Percentiles rank a stretch among this genome's conserved stretches.
Evolutionary conservation across 1,284 basidiomycete genomes (phyloP).

Genomic region (Ustilago nuda): DNA sequence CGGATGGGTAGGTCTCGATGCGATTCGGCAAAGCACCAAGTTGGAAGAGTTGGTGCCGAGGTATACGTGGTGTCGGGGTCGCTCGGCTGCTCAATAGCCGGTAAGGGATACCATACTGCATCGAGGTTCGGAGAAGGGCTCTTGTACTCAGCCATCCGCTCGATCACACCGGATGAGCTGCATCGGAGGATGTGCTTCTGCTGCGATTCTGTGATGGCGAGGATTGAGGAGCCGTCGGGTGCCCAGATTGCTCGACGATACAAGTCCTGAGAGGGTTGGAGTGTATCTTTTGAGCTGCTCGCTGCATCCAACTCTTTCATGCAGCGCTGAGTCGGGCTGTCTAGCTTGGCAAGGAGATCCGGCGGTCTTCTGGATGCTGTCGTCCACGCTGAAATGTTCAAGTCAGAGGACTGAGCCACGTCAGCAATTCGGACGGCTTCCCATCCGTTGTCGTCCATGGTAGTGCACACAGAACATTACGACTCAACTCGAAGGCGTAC

Average conservation of each 20-base stretch:
- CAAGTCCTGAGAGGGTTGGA: slow-evolving; percentile 16
- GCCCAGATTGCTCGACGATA: slow-evolving; percentile 48
- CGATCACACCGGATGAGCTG: not conserved
- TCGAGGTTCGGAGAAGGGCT: slow-evolving; percentile 54
- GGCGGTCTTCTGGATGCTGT: slow-evolving; percentile 1
- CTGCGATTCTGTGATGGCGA: slow-evolving; percentile 53
- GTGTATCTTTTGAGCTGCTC: too few species aligned
- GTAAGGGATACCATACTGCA: slow-evolving; percentile 55
- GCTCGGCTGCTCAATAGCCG: slow-evolving; percentile 18
- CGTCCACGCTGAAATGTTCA: slow-evolving; percentile 18
- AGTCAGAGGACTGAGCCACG: slow-evolving; percentile 19
- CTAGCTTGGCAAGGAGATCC: not conserved
- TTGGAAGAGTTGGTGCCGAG: not conserved
- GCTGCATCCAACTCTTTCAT: too few species aligned
- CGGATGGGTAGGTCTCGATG: slow-evolving; percentile 50
- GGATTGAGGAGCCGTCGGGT: slow-evolving; percentile 50
- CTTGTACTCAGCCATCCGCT: not conserved
- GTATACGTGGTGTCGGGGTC: not conserved
- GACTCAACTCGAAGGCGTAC: not conserved
- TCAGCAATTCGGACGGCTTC: slow-evolving; percentile 5
- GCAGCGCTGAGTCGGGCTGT: not conserved
- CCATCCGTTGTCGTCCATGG: slow-evolving; percentile 14
- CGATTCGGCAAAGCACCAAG: slow-evolving; percentile 59
- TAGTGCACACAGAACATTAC: not conserved
- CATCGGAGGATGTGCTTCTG: slow-evolving; percentile 37